Evolutionary conservation across 805 yeast species (phyloP), one percentile per base, ranked within the genome.

Genomic region (Alloascoidea hylecoeti): DNA sequence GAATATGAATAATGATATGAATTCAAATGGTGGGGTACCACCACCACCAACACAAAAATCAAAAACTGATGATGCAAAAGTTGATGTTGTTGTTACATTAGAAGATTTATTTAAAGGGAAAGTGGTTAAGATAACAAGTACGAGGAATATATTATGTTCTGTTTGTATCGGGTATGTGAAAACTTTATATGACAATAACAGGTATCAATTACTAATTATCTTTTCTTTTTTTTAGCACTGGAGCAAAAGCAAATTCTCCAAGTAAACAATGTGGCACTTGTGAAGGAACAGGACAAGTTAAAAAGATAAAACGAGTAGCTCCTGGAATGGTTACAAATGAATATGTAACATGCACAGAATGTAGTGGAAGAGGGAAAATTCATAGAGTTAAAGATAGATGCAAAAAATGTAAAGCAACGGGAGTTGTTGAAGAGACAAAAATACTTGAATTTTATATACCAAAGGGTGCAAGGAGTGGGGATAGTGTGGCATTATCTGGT

Each of bases 21-120:
- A 19, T 35, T 9, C 13, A 4, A 5, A 35, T 16, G 17, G 32
- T 27, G 45, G 47, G 35, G 37, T 35, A 19, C 15, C 32, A 23
- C 15, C 32, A 23, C 36, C 48, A 15, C 35, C 43, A 18, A 35
- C 44, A 9, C 38, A 42, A 16, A 45, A 54, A 19, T 54, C 54
- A 3, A 58, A 66, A 40, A 79, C 94, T 0, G 76, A 65, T 3
- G 85, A 83, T 52, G 92, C 86, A 0, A 57, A 60, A n/a, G 53
- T 85, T 36, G 69, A 72, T 17, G 67, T 84, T 9, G 70, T 68
- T 3, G 71, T 88, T 9, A 63, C 81, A 0, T 56, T 85, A 43
- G 82, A 75, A 40, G 95, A 85, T 41, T 56, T 83, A 34, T 86
- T 72, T 63, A 75, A 73, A 45, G 96, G 97, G 3, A 83, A 83